phyloP scores from a whole-genome alignment of 176 grass and related monocot genomes.

The Aegilops umbellulata region DNA sequence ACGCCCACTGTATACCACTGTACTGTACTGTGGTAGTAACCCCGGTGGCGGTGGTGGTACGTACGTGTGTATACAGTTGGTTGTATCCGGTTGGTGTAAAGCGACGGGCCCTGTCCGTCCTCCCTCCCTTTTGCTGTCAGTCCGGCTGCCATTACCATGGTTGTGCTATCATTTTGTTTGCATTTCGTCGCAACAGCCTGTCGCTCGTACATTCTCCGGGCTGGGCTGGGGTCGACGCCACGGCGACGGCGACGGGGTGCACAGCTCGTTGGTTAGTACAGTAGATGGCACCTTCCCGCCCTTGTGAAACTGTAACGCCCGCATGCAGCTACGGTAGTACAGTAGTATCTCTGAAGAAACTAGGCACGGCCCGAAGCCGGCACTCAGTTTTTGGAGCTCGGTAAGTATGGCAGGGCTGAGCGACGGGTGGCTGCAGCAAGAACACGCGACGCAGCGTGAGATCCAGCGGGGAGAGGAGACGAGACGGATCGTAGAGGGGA shows the following conservation, averaged over 20 bases:
- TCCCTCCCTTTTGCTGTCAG: neutral
- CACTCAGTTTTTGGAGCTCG: neutral
- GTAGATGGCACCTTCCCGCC: conserved; percentile 11
- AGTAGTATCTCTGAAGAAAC: neutral
- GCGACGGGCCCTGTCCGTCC: neutral
- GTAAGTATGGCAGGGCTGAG: neutral
- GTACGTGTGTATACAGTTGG: neutral
- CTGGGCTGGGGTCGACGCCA: too few relatives aligned
- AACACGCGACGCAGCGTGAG: neutral
- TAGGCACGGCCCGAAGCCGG: neutral
- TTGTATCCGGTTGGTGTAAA: neutral
- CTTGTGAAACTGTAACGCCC: neutral
- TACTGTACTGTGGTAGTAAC: neutral
- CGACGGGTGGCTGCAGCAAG: neutral
- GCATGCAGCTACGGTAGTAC: neutral
- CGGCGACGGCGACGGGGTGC: neutral
- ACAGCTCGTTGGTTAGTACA: neutral
- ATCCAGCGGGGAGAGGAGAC: conserved; percentile 18
- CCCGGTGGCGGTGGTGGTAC: neutral
- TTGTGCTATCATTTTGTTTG: neutral
- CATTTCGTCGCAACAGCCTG: neutral
- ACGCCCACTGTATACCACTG: neutral
- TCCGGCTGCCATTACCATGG: neutral
- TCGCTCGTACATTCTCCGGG: too few relatives aligned
- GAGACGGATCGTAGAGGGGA: neutral